Conservation (phyloP, 108 stramenopile genomes). For the Nitzschia sp. region DNA sequence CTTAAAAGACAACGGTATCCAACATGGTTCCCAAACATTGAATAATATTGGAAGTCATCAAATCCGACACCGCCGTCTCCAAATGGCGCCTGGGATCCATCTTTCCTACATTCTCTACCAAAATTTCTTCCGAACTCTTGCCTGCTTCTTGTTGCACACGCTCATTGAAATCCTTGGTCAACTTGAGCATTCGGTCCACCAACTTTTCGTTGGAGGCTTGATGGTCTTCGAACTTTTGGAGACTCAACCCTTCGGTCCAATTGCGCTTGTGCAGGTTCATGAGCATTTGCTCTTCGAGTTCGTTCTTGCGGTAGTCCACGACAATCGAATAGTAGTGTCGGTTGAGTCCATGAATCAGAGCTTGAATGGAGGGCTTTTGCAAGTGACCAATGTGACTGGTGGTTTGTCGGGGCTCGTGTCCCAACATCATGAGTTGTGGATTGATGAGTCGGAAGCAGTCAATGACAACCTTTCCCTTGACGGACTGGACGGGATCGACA, state of each 20-base stretch:
- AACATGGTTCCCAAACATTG: conserved; percentile 98
- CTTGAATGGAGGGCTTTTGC: conserved; percentile 98
- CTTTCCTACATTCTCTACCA: conserved; percentile 95
- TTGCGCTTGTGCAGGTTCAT: conserved; percentile 94
- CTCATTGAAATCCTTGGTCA: conserved; percentile 93
- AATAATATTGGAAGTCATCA: conserved; percentile 96
- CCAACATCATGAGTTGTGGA: conserved; percentile 97
- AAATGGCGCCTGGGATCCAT: conserved; percentile 96
- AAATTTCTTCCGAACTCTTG: conserved; percentile 73
- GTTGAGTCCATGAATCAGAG: conserved; percentile 97
- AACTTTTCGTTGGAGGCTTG: conserved; percentile 78
- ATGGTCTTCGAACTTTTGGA: conserved; percentile 90
- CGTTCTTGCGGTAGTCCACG: conserved; percentile 99
- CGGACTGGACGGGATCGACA: conserved; percentile 98
- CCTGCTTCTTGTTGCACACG: conserved; percentile 85
- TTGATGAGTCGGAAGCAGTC: conserved; percentile 99
- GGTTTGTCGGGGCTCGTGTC: conserved; percentile 97
- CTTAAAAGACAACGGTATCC: conserved; percentile 95
- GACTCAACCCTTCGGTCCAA: conserved; percentile 90
- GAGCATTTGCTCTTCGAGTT: conserved; percentile 99
- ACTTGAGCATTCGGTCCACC: conserved; percentile 87
- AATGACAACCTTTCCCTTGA: conserved; percentile 99
- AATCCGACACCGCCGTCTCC: conserved; percentile 83
- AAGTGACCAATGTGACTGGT: conserved; percentile 98
- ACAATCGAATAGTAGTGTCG: conserved; percentile 98